Evolutionary conservation across 345 rosid genomes (phyloP), one percentile per base, ranked within the genome.

Genomic region (Moricandia moricandioides): DNA sequence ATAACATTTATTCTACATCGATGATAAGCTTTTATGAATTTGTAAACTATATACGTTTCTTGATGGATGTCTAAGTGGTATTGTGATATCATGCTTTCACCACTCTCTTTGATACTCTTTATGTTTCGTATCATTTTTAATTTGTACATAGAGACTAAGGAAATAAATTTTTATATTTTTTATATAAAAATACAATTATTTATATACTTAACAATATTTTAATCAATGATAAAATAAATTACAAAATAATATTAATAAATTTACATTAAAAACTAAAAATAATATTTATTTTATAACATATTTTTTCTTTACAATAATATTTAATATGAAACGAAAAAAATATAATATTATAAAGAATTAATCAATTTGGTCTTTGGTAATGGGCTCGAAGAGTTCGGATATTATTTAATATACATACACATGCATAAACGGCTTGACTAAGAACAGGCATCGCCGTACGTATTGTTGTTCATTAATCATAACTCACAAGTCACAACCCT

Each of bases 351-450:
- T 11, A 40, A 55, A 56, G 65, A 55, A 49, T 58, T 16, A 66
- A 67, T 21, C 43, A 8, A n/a, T 31, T 57, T 76, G 56, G 71
- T 63, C 71, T 76, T 59, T 67, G 80, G 71, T 77, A 70, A 70
- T 77, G 80, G 80, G 80, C 71, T 77, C 80, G 76, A 77, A 70
- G 75, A 70, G 24, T 3, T 77, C 2, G 58, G 52, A 62, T 62
- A 62, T 55, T 63, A 40, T 70, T 43, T 45, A 62, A 69, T 69
- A 69, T 17, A 52, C 49, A 76, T 43, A 43, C 27, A 75, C 57
- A 35, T 35, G 64, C 35, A 52, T 62, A 37, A 76, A 69, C 70
- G 71, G 70, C 59, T 76, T 76, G 79, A 76, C 75, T 69, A 69
- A 18, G 59, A 76, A 55, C 24, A 76, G 80, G 21, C 56, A 60